phyloP scores from a whole-genome alignment of 1,284 basidiomycete genomes.

The Malassezia caprae region DNA sequence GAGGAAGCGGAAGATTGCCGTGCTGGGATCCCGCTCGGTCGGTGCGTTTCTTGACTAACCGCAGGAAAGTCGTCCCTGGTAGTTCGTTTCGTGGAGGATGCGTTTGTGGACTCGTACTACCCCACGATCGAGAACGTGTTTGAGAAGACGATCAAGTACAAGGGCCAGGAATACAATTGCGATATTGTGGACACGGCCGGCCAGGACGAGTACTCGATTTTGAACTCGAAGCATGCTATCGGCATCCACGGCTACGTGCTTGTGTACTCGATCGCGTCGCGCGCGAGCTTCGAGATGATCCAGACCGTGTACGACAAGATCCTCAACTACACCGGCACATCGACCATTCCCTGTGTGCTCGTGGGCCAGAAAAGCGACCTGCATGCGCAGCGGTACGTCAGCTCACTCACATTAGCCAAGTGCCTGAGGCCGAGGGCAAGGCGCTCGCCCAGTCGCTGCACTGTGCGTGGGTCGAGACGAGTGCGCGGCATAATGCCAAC shows the following conservation, averaged over 20 bases:
- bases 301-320: conserved; percentile 96
- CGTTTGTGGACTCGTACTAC: conserved; percentile 68
- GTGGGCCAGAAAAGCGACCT: conserved; percentile 92
- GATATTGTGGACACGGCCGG: conserved; percentile 99
- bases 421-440: conserved; percentile 44
- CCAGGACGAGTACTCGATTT: conserved; percentile 75
- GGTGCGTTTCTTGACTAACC: conserved; percentile 20
- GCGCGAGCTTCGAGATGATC: conserved; percentile 90
- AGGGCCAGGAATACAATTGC: conserved; percentile 77
- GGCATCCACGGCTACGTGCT: conserved; percentile 76
- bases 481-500: conserved; percentile 44
- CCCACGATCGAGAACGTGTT: conserved; percentile 89
- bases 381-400: conserved; percentile 56
- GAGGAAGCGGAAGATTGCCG: conserved; percentile 46
- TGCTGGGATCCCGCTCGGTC: conserved; percentile 45
- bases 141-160: conserved; percentile 71
- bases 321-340: conserved; percentile 79
- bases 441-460: conserved; percentile 36
- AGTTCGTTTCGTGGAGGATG: conserved; percentile 47
- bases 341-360: conserved; percentile 84
- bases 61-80: conserved; percentile 66
- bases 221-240: conserved; percentile 70
- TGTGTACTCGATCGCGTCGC: conserved; percentile 87
- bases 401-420: conserved; percentile 24
- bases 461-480: conserved; percentile 44